Evolutionary conservation across 2,329 filamentous ascomycete genomes (phyloP).

Genomic region (Xylaria sp.): DNA sequence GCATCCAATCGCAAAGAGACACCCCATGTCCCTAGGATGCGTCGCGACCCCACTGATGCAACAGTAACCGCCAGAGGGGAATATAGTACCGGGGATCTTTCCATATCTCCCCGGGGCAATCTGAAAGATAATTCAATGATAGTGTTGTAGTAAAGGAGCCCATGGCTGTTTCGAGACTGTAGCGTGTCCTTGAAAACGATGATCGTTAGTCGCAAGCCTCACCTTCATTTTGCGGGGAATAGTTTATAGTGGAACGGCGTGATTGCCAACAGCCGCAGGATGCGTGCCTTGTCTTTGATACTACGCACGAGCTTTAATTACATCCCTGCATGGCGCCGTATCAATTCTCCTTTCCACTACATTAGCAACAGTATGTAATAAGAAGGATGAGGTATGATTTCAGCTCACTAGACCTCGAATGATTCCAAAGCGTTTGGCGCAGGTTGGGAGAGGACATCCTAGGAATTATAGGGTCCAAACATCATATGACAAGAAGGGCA

Average conservation of each 20-base stretch:
- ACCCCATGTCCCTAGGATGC: slow-evolving; percentile 21
- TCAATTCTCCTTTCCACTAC: slow-evolving; percentile 15
- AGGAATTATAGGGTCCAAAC: not conserved
- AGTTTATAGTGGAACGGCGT: not conserved
- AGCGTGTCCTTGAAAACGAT: not conserved
- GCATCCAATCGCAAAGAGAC: slow-evolving; percentile 11
- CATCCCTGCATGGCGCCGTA: not conserved
- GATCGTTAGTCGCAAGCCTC: not conserved
- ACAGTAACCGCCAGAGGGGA: not conserved
- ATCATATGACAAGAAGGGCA: not conserved
- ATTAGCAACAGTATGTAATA: not conserved
- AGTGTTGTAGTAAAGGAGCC: slow-evolving; percentile 2
- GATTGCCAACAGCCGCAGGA: not conserved
- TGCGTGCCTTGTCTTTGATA: slow-evolving; percentile 3
- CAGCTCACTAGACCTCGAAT: not conserved
- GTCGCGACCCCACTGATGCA: slow-evolving; percentile 22
- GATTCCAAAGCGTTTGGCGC: not conserved
- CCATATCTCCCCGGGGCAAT: not conserved
- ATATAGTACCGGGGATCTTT: not conserved
- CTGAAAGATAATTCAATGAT: not conserved
- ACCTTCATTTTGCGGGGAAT: not conserved
- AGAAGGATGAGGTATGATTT: not conserved
- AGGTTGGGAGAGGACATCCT: not conserved
- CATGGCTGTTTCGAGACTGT: not conserved
- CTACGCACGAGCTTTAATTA: slow-evolving; percentile 10